phyloP scores from a whole-genome alignment of 345 rosid genomes.

The Noccaea caerulescens region DNA sequence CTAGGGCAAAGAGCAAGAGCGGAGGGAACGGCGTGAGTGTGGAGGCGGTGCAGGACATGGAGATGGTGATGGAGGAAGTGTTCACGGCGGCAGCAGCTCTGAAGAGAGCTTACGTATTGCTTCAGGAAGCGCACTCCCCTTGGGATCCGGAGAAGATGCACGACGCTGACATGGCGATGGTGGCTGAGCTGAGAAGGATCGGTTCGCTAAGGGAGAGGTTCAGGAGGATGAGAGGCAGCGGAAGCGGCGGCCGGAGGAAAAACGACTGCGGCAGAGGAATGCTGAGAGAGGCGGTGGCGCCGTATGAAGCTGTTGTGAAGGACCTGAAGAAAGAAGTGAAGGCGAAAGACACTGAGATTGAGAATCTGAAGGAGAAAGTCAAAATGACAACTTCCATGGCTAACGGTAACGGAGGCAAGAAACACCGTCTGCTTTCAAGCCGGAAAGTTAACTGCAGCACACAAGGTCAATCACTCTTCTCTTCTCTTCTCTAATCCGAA shows the following conservation, averaged over 20 bases:
- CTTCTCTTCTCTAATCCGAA: constrained; percentile 6
- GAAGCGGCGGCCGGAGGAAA: constrained; percentile 41
- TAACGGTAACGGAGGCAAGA: constrained; percentile 56
- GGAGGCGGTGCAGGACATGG: constrained; percentile 60
- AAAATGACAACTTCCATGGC: constrained; percentile 40
- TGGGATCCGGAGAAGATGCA: constrained; percentile 96
- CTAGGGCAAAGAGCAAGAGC: constrained; percentile 23
- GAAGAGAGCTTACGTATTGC: constrained; percentile 72
- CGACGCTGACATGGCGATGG: constrained; percentile 80
- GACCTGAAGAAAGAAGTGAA: constrained; percentile 87
- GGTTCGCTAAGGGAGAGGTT: constrained; percentile 73
- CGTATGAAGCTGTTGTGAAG: constrained; percentile 86
- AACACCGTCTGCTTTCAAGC: constrained; percentile 61
- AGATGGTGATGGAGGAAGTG: constrained; percentile 64
- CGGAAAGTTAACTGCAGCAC: constrained; percentile 72
- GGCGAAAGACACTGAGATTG: constrained; percentile 67
- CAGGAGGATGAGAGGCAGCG: constrained; percentile 53
- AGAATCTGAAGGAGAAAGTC: constrained; percentile 77
- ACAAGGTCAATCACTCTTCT: constrained; percentile 41
- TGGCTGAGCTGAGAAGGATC: constrained; percentile 74
- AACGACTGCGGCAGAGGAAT: constrained; percentile 47
- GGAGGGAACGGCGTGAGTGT: constrained; percentile 29
- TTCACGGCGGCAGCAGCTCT: constrained; percentile 70
- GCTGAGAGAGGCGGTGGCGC: constrained; percentile 89
- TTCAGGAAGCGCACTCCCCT: constrained; percentile 94